Evolutionary conservation across 305 asterid genomes (phyloP).

Genomic region (Stenogyne calaminthoides): DNA sequence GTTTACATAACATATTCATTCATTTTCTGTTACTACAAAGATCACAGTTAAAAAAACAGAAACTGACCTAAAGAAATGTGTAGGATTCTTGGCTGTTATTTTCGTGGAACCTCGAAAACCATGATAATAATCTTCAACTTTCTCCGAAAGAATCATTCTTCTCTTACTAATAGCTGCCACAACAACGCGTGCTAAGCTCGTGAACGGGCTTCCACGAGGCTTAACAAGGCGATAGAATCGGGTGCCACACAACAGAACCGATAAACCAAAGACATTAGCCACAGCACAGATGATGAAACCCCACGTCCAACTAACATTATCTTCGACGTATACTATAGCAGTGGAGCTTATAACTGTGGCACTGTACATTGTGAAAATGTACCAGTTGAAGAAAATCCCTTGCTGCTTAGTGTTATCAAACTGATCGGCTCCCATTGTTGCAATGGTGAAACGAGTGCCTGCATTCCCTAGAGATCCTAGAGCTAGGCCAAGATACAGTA

Average conservation of each 20-base stretch:
- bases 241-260: constrained; percentile 46
- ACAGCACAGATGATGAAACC: constrained; percentile 55
- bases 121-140: constrained; percentile 42
- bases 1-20: no score
- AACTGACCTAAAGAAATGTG: constrained; percentile 45
- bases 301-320: constrained; percentile 60
- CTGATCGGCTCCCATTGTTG: constrained; percentile 80
- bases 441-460: constrained; percentile 71
- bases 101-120: constrained; percentile 13
- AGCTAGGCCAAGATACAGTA: constrained; percentile 51
- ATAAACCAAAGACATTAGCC: constrained; percentile 54
- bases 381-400: constrained; percentile 67
- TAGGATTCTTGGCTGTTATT: constrained; percentile 27
- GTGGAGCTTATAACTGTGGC: constrained; percentile 57
- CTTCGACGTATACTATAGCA: constrained; percentile 58
- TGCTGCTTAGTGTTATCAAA: constrained; percentile 48
- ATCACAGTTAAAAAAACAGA: neutral
- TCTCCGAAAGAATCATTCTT: constrained; percentile 29
- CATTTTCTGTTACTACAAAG: no score
- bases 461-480: constrained; percentile 54
- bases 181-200: constrained; percentile 49
- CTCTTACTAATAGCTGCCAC: constrained; percentile 47
- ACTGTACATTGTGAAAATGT: constrained; percentile 54
- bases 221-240: constrained; percentile 44
- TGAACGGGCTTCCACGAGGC: constrained; percentile 66